Percentiles rank a stretch among this genome's conserved stretches.
phyloP scores from a whole-genome alignment of 768 basidiomycete species.

The Boletus rubescentipes region DNA sequence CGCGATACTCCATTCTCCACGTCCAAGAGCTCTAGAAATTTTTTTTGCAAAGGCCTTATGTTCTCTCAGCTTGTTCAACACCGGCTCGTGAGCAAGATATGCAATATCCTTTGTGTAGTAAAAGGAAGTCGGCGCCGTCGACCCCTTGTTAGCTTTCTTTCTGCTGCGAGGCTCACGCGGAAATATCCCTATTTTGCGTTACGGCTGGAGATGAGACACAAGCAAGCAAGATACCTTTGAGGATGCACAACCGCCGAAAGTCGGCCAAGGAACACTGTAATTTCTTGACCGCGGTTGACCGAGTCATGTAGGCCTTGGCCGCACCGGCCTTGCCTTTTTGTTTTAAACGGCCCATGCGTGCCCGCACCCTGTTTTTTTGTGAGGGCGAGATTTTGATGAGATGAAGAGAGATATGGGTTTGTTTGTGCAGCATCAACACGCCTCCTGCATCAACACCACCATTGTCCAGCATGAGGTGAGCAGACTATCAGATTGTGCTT shows the following conservation, averaged over 20 bases:
- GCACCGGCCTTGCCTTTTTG: slow-evolving; percentile 90
- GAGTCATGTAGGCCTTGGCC: slow-evolving; percentile 88
- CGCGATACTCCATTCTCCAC: slow-evolving; percentile 93
- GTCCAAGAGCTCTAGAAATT: slow-evolving; percentile 85
- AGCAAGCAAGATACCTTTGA: slow-evolving; percentile 70
- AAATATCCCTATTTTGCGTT: slow-evolving; percentile 72
- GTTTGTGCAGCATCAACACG: slow-evolving; percentile 34
- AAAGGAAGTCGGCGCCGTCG: slow-evolving; percentile 94
- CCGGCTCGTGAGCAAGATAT: slow-evolving; percentile 95
- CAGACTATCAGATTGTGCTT: neutral
- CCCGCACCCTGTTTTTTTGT: neutral
- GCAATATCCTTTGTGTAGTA: slow-evolving; percentile 98
- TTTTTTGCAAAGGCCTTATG: slow-evolving; percentile 99
- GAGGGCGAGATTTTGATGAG: neutral
- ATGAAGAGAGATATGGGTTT: slow-evolving; percentile 16
- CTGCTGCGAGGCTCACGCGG: slow-evolving; percentile 91
- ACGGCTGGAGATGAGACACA: slow-evolving; percentile 4
- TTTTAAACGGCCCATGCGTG: slow-evolving; percentile 69
- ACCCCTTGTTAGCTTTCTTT: slow-evolving; percentile 96
- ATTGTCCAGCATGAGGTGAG: slow-evolving; percentile 34
- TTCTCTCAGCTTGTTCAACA: slow-evolving; percentile 88
- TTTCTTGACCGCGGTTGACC: slow-evolving; percentile 90
- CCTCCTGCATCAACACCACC: slow-evolving; percentile 10
- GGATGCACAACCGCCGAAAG: slow-evolving; percentile 93
- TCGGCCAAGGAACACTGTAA: slow-evolving; percentile 96